phyloP scores from a whole-genome alignment of 805 yeast species.

The Blastobotrys attinorum region DNA sequence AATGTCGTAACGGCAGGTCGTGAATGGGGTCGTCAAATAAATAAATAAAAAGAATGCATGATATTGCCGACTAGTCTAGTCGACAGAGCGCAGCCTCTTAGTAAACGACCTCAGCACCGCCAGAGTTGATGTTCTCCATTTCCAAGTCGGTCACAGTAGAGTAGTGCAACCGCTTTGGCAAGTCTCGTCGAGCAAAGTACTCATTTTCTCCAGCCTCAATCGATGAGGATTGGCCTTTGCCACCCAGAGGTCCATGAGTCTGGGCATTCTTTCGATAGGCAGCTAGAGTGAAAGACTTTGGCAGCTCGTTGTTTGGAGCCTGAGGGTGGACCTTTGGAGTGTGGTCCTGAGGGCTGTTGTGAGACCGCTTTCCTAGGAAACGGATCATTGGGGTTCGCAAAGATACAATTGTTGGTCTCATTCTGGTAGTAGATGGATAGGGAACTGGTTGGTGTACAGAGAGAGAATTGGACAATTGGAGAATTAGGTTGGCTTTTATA shows the following conservation, averaged over 20 bases:
- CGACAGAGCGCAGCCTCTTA: no score
- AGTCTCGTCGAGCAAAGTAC: constrained; percentile 45
- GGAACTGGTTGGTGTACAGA: background rate
- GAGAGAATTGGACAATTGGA: no score
- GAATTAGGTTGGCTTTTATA: no score
- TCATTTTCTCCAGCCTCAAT: constrained; percentile 23
- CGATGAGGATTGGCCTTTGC: constrained; percentile 16
- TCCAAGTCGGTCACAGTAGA: constrained; percentile 55
- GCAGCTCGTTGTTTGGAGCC: constrained; percentile 33
- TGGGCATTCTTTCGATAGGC: constrained; percentile 25
- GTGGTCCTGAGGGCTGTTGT: constrained; percentile 31
- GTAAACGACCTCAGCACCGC: constrained; percentile 66
- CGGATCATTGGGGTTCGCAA: constrained; percentile 58
- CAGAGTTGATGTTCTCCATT: constrained; percentile 67
- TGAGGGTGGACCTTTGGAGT: constrained; percentile 34
- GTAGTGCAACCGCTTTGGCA: constrained; percentile 72
- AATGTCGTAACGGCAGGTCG: no score
- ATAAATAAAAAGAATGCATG: no score
- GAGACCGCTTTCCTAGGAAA: constrained; percentile 70
- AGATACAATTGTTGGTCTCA: constrained; percentile 25
- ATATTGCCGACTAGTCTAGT: no score
- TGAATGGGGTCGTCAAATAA: no score
- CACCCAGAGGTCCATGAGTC: constrained; percentile 29
- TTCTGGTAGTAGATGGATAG: constrained; percentile 10
- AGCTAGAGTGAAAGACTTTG: constrained; percentile 32